Conservation (phyloP, 2,329 filamentous ascomycete species). For the Lasiodiplodia gonubiensis region DNA sequence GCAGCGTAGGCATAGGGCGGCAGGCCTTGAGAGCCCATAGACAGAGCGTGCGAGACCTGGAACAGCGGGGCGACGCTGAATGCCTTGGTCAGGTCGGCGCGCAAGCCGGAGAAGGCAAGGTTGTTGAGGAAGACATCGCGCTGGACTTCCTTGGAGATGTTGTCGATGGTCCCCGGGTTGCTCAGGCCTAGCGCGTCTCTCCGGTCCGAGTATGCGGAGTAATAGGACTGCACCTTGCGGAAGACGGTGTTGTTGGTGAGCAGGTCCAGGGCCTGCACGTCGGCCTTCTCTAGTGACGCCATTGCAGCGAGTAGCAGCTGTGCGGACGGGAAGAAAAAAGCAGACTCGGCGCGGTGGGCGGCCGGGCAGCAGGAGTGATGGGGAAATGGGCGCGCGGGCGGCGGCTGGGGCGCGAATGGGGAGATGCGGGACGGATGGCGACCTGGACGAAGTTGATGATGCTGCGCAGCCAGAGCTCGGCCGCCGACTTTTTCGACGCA, state of each 20-base stretch:
- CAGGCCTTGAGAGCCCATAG: conserved; percentile 85
- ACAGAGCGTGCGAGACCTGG: conserved; percentile 96
- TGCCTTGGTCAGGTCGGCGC: conserved; percentile 94
- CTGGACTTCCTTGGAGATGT: conserved; percentile 87
- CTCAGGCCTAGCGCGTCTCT: conserved; percentile 85
- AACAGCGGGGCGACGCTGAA: conserved; percentile 94
- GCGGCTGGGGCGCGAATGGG: conserved; percentile 19
- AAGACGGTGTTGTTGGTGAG: conserved; percentile 76
- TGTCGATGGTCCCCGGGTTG: conserved; percentile 92
- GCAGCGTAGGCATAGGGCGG: conserved; percentile 95
- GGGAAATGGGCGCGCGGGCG: conserved; percentile 24
- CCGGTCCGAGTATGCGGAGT: conserved; percentile 81
- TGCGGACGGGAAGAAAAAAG: conserved; percentile 35
- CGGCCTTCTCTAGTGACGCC: conserved; percentile 41
- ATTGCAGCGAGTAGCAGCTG: conserved; percentile 36
- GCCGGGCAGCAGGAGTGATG: conserved; percentile 5
- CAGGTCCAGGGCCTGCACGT: conserved; percentile 59
- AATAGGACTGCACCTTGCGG: conserved; percentile 73
- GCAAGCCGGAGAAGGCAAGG: conserved; percentile 94
- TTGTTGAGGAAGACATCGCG: conserved; percentile 96
- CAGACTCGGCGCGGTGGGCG: conserved; percentile 1
- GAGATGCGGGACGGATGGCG: conserved; percentile 20
- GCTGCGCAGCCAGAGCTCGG: conserved; percentile 26
- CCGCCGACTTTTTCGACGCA: conserved; percentile 26
- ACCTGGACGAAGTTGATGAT: conserved; percentile 26